Evolutionary conservation across 2,329 filamentous ascomycete genomes (phyloP), one percentile per base, ranked within the genome.

Genomic region (Trichoderma hamatum): DNA sequence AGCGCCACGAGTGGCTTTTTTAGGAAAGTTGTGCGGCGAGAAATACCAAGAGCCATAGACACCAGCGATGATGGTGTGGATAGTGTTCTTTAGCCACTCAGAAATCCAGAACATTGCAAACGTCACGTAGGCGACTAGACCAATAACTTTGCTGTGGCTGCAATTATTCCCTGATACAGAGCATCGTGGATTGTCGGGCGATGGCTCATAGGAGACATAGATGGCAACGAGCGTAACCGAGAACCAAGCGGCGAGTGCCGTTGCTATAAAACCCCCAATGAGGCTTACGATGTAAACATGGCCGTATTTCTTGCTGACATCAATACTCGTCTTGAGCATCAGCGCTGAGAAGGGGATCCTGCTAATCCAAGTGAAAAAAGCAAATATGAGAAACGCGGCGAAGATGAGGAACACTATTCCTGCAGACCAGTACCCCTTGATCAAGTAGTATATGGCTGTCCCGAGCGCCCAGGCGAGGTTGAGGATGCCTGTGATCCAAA

Each of bases 21-120:
- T 89, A 34, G 94, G 93, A 75, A 93, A 91, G 54, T 89, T 86
- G 69, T 84, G 81, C 0, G 87, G 80, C 72, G 88, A 91, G 78
- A 97, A 97, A 82, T 97, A 98, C 95, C 95, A 98, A 0, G 91
- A 91, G 1, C 93, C 94, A 74, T 97, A 97, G 0, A 97, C 90
- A 0, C 95, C 94, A 0, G 93, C 92, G 69, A 97, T 91, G 28
- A 89, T 94, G 2, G 91, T 91, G 77, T 98, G 94, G 58, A 97
- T 92, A 0, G 92, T 94, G 80, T 97, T 97, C 83, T 97, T 97
- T 74, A 97, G 82, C 86, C 92, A 95, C 78, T 98, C 95, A 1
- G 92, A 91, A 72, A 97, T 90, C 95, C 95, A 98, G 81, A 96
- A 97, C 80, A 90, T 92, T 65, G 94, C 90, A 75, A 98, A 97